Conservation (phyloP, 2,329 filamentous ascomycete species). For the Cytospora piceicola region DNA sequence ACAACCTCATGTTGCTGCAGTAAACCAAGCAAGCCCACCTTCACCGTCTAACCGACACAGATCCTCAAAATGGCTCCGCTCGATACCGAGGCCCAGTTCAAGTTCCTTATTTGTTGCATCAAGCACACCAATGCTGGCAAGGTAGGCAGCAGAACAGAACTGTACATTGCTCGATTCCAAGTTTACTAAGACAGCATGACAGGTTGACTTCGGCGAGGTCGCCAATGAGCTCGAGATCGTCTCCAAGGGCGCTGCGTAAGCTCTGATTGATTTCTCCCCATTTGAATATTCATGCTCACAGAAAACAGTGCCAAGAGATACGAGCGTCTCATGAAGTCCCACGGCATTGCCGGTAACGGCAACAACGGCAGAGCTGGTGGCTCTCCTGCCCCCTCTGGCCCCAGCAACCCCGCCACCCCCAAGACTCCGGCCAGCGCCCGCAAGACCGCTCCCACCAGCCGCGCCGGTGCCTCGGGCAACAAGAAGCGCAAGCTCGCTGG, state of each 20-base stretch:
- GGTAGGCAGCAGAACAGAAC: conserved; percentile 44
- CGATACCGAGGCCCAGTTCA: conserved; percentile 61
- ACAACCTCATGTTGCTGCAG: conserved; percentile 10
- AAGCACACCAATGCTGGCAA: conserved; percentile 62
- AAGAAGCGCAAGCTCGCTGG: conserved; percentile 35
- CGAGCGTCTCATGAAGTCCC: conserved; percentile 65
- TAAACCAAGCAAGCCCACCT: conserved; percentile 24
- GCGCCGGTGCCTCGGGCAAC: conserved; percentile 16
- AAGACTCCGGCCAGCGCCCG: conserved; percentile 18
- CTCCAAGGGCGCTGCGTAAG: conserved; percentile 72
- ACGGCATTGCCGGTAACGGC: conserved; percentile 48
- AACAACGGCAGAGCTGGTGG: conserved; percentile 31
- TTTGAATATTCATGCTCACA: not conserved
- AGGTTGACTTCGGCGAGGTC: conserved; percentile 71
- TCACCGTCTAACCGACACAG: conserved; percentile 17
- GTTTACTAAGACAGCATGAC: conserved; percentile 24
- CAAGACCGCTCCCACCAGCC: conserved; percentile 20
- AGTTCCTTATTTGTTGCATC: conserved; percentile 70
- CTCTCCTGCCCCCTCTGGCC: conserved; percentile 26
- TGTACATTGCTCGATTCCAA: not conserved
- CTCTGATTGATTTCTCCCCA: conserved; percentile 5
- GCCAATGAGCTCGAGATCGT: conserved; percentile 66
- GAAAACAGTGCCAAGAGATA: conserved; percentile 65
- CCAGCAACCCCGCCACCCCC: conserved; percentile 20
- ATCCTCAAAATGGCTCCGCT: conserved; percentile 52